Percentiles rank a stretch among this genome's conserved stretches.
Conservation (phyloP, 1,284 basidiomycete genomes). For the Schizophyllum amplum region DNA sequence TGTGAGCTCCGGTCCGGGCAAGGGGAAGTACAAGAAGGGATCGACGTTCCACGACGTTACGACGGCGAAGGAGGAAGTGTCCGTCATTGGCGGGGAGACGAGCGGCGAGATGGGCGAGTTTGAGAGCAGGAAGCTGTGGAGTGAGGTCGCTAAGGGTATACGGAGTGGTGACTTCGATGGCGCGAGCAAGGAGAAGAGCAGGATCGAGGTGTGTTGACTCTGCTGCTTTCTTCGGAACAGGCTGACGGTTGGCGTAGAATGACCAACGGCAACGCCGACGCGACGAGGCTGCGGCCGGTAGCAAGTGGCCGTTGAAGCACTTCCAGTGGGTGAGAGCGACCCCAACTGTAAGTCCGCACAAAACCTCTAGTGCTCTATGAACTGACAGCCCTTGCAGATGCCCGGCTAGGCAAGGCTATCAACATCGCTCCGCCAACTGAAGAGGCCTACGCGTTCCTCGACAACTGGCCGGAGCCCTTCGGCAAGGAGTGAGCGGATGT, state of each 20-base stretch:
- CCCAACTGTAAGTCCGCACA: slow-evolving; percentile 51
- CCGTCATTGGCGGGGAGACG: slow-evolving; percentile 37
- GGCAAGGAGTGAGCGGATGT: background rate
- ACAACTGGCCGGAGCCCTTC: slow-evolving; percentile 36
- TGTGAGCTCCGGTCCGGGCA: slow-evolving; percentile 24
- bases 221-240: background rate
- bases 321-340: slow-evolving; percentile 67
- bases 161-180: slow-evolving; percentile 84
- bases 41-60: slow-evolving; percentile 58
- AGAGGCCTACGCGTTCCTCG: slow-evolving; percentile 57
- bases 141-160: slow-evolving; percentile 85
- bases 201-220: slow-evolving; percentile 69
- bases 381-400: slow-evolving; percentile 34
- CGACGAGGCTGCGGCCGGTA: slow-evolving; percentile 72
- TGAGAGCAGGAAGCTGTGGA: slow-evolving; percentile 88
- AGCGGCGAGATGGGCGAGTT: slow-evolving; percentile 67
- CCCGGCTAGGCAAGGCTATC: slow-evolving; percentile 47
- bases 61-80: slow-evolving; percentile 66
- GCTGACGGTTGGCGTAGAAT: slow-evolving; percentile 45
- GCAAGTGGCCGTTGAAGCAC: slow-evolving; percentile 71
- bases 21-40: slow-evolving; percentile 22
- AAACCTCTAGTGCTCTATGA: background rate
- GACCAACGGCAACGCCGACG: slow-evolving; percentile 86
- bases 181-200: slow-evolving; percentile 85
- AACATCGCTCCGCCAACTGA: slow-evolving; percentile 53